Evolutionary conservation across 2,329 filamentous ascomycete genomes (phyloP), one percentile per base, ranked within the genome.

Genomic region (Neofusicoccum sp.): DNA sequence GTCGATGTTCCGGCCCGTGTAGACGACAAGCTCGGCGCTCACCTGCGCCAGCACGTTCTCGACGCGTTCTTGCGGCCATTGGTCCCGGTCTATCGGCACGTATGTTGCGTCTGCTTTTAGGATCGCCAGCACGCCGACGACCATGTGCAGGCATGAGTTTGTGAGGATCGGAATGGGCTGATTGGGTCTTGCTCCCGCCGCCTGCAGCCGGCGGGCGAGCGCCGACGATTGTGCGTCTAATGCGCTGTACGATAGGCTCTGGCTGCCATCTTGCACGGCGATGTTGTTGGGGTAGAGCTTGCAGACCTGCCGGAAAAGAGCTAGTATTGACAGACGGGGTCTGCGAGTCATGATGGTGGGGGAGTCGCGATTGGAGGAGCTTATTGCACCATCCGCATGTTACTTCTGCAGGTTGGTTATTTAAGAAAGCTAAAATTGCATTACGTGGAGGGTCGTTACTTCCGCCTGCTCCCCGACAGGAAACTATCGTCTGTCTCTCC

Each of bases 81-180:
- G 48, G 14, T 38, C 36, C 6, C 36, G 38, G 38, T 61, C 59
- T 43, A 61, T 33, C 14, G 59, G 59, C 11, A 45, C 40, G 30
- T 61, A 61, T 6, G 9, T 56, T 30, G 48, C 59, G 11, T 47
- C 59, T 11, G 34, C 36, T 38, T 43, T 61, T 12, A 61, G 28
- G 20, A 61, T 56, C 5, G 20, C 59, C 9, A 61, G 31, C 14
- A 61, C 40, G 6, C 48, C 59, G 28, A 56, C 20, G 3, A 61
- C 48, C 59, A 61, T 61, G 40, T 61, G 34, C 33, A 61, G 48
- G 40, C 48, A 45, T 8, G 48, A 56, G 12, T 45, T 38, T 41
- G 59, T 61, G 30, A 61, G 12, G 14, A 61, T 33, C 1, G 59
- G 59, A 28, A 61, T 54, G 7, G 54, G 45, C 28, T 36, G 33